phyloP scores from a whole-genome alignment of 2,329 filamentous ascomycete species.

The Teratosphaeriaceae sp. region DNA sequence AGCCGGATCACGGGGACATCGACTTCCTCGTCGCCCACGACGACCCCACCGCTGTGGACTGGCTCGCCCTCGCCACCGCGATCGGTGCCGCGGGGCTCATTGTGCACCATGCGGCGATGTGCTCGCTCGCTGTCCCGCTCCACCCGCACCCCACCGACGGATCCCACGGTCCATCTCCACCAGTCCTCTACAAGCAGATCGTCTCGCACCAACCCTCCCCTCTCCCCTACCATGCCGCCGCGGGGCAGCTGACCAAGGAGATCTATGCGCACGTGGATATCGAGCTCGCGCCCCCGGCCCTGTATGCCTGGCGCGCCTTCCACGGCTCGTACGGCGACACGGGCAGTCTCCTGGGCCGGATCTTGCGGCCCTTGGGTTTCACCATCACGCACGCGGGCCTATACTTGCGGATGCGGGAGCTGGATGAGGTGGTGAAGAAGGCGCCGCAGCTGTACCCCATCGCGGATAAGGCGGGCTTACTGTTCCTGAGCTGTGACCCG shows the following conservation, averaged over 20 bases:
- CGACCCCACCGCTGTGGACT: slow-evolving; percentile 12
- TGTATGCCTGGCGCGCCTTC: slow-evolving; percentile 58
- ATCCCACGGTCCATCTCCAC: background rate
- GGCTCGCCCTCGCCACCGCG: slow-evolving; percentile 30
- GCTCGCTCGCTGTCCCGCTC: slow-evolving; percentile 20
- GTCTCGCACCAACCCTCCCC: background rate
- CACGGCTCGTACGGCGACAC: slow-evolving; percentile 66
- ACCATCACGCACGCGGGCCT: slow-evolving; percentile 58
- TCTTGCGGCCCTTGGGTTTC: slow-evolving; percentile 59
- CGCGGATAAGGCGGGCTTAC: slow-evolving; percentile 40
- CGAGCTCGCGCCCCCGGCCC: slow-evolving; percentile 42
- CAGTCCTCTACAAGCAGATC: slow-evolving; percentile 13
- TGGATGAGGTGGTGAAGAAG: slow-evolving; percentile 51
- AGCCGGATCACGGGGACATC: slow-evolving; percentile 63
- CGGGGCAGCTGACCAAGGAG: slow-evolving; percentile 16
- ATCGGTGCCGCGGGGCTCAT: slow-evolving; percentile 40
- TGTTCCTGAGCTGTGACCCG: slow-evolving; percentile 57
- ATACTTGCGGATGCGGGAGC: slow-evolving; percentile 59
- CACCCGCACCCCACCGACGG: slow-evolving; percentile 13
- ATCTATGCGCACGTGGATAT: slow-evolving; percentile 62
- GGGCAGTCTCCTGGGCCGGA: slow-evolving; percentile 59
- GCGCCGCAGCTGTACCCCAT: slow-evolving; percentile 20
- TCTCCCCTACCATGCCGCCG: slow-evolving; percentile 6
- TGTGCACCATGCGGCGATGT: slow-evolving; percentile 8
- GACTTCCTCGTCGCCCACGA: slow-evolving; percentile 55